Percentiles rank a stretch among this genome's conserved stretches.
These are phyloP conservation scores for Wolfiporia cocos DNA, from an alignment of 1,284 basidiomycete species.

Conservation along the genomic window DNA sequence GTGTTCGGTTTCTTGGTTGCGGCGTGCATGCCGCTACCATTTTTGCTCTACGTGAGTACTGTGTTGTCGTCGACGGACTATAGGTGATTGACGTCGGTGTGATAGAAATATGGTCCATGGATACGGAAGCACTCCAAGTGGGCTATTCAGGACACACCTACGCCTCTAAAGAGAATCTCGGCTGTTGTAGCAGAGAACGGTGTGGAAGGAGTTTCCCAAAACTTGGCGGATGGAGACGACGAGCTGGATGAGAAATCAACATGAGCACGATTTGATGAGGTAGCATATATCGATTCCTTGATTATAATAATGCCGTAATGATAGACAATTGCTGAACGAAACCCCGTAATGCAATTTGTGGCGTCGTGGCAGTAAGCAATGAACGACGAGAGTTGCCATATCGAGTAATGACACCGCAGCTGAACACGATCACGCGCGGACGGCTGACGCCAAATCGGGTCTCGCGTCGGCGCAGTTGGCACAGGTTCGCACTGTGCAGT, in stretches of 20 bases:
- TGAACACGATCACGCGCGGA: background rate
- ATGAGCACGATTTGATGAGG: too few relatives aligned
- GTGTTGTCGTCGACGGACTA: background rate
- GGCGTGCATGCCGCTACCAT: conserved; percentile 48
- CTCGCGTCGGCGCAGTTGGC: background rate
- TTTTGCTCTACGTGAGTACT: conserved; percentile 39
- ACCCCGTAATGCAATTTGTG: too few relatives aligned
- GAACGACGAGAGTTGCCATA: conserved; percentile 1
- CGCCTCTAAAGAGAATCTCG: background rate
- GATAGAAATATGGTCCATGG: conserved; percentile 50
- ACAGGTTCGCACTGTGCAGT: background rate
- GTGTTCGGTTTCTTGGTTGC: conserved; percentile 55
- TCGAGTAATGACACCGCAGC: too few relatives aligned
- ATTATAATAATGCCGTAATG: too few relatives aligned
- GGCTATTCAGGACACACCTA: conserved; percentile 21
- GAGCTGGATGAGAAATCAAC: too few relatives aligned
- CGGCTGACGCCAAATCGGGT: background rate
- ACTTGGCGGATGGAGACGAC: background rate
- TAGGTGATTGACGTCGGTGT: too few relatives aligned
- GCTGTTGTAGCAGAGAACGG: background rate
- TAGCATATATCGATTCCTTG: too few relatives aligned
- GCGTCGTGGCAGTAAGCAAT: too few relatives aligned
- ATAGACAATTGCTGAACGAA: too few relatives aligned
- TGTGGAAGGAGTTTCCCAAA: background rate
- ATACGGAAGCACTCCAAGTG: conserved; percentile 51